phyloP scores from a whole-genome alignment of 345 rosid species.

The Eucalyptus sp. region DNA sequence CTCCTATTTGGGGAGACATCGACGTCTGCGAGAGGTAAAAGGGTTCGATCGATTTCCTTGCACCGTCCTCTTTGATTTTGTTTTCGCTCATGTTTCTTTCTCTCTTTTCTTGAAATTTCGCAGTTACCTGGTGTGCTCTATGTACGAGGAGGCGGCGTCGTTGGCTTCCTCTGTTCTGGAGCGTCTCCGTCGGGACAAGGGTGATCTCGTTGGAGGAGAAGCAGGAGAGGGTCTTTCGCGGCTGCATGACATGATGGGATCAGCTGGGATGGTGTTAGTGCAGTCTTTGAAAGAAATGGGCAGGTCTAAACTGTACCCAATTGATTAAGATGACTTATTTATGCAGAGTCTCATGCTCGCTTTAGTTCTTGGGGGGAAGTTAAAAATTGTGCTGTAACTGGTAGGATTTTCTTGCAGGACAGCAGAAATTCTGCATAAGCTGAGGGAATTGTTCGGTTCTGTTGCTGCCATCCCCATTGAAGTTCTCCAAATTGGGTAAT shows the following conservation, averaged over 20 bases:
- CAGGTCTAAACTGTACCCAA: constrained; percentile 16
- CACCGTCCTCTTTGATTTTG: not conserved
- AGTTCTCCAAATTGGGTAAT: constrained; percentile 26
- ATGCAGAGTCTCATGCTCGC: not conserved
- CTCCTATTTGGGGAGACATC: constrained; percentile 32
- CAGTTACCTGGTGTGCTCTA: constrained; percentile 74
- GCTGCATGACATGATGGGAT: constrained; percentile 32
- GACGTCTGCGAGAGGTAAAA: constrained; percentile 34
- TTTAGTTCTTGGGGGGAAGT: not conserved
- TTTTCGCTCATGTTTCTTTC: not conserved
- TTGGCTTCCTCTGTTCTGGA: constrained; percentile 42
- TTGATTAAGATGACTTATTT: not conserved
- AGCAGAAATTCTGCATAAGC: constrained; percentile 43
- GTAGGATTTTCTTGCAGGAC: constrained; percentile 29
- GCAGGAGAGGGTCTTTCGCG: not conserved
- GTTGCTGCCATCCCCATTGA: constrained; percentile 55
- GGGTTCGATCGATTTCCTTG: not conserved
- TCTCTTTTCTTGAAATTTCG: not conserved
- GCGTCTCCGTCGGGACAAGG: constrained; percentile 1
- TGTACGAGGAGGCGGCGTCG: constrained; percentile 66
- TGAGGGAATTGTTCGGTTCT: constrained; percentile 31
- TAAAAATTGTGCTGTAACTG: not conserved
- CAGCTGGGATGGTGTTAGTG: constrained; percentile 74
- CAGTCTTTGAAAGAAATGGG: constrained; percentile 63
- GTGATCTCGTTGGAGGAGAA: constrained; percentile 9